Evolutionary conservation across 306 rosid genomes (phyloP), one percentile per base, ranked within the genome.

Genomic region (Sindora glabra): DNA sequence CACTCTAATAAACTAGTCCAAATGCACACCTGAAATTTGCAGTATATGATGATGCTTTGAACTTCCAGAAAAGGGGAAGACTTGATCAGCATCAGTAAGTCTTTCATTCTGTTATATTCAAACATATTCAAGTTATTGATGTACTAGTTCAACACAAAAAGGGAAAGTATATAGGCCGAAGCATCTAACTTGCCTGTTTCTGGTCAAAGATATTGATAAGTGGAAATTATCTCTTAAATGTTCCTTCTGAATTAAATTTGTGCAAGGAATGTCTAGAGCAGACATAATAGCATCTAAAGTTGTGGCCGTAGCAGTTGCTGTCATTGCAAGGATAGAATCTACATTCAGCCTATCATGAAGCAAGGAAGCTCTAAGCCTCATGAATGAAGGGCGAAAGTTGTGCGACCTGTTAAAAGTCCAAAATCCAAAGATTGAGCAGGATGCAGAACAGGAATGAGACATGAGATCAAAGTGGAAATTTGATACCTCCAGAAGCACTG

Each of bases 301-400:
- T 59, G 79, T 73, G 73, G 86, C 63, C 55, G 96, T 88, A 64
- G 98, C 98, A 10, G 96, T 92, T 38, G 98, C 98, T 62, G 98
- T 92, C 96, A 81, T 88, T 10, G 98, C 98, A 36, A 92, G 97
- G 68, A 92, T 61, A 68, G 88, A 80, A 44, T 81, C 67, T 51
- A 80, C 81, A 36, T 83, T 79, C 42, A 91, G 89, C 73, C 64
- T 79, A 22, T 72, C 75, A 52, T 17, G 73, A 75, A 92, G 95
- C 56, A 88, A 61, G 39, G 90, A 88, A 46, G 96, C 96, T 76
- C 90, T 77, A 15, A 92, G 92, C 79, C 98, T 83, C 90, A 81
- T 85, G 68, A 81, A 92, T 52, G 96, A 86, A 54, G 98, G 95
- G 46, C 96, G 86, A 50, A 88, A 92, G 60, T 92, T 92, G 71